Evolutionary conservation across 306 rosid species (phyloP), one percentile per base, ranked within the genome.

Genomic region (Quercus robur): DNA sequence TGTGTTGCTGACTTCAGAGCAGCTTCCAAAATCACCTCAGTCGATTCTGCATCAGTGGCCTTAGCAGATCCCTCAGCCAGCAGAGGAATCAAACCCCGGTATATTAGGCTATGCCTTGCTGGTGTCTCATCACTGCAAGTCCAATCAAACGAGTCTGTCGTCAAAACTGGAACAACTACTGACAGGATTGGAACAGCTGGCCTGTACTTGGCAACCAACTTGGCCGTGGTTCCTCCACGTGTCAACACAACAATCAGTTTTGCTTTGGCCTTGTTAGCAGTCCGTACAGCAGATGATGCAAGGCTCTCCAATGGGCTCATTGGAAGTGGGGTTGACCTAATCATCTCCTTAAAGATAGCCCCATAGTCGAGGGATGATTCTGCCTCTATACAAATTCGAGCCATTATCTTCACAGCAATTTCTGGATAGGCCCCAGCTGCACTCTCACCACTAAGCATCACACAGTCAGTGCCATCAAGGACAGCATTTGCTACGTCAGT

Each of bases 281-380:
- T 92, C 77, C 94, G 88, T 51, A 94, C 98, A 14, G 98, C 98
- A 7, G 98, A 94, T 31, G 98, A 94, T 70, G 98, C 98, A 81
- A 94, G 98, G 56, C 98, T 94, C 84, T 94, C 98, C 92, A 94
- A 83, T 10, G 97, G 98, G 84, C 98, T 94, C 98, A 94, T 94
- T 1, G 98, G 98, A 85, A 94, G 88, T 1, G 98, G 98, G 73
- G 98, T 92, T 55, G 94, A 85, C 89, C 86, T 90, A 81, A 94
- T 94, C 97, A 90, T 94, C 88, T 94, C 98, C 89, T 94, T 92
- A 81, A 92, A 94, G 74, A 94, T 83, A n/a, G 91, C 97, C 59
- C 93, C 86, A 35, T 94, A 94, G 85, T 94, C 97, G 2, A 90
- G 97, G 61, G 98, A 94, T 46, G 98, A 94, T 80, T 94, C 98